Percentiles rank a stretch among this genome's conserved stretches.
These are phyloP conservation scores for Tetraselmis striata DNA, from an alignment of 139 green algal genomes.

Conservation along the genomic window DNA sequence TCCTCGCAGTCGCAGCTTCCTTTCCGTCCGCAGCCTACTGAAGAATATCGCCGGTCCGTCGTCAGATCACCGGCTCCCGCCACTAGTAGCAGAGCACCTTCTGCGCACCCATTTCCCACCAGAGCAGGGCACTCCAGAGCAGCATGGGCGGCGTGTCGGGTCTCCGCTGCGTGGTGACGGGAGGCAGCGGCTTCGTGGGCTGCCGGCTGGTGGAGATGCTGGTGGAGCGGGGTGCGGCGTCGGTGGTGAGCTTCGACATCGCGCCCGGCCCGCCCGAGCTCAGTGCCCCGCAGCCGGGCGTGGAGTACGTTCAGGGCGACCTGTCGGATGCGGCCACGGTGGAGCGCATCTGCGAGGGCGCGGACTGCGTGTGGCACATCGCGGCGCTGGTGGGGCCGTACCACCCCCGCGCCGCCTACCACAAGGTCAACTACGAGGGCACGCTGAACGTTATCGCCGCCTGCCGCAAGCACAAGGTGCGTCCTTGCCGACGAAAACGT, in stretches of 20 bases:
- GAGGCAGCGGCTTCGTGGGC: slow-evolving; percentile 26
- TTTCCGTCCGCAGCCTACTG: no score
- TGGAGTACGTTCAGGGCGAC: slow-evolving; percentile 4
- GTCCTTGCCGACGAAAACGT: no score
- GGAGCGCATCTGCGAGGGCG: neutral
- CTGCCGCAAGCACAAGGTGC: slow-evolving; percentile 15
- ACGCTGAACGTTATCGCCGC: slow-evolving; percentile 30
- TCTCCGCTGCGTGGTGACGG: slow-evolving; percentile 25
- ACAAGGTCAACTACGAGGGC: slow-evolving; percentile 28
- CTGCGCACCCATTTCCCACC: no score
- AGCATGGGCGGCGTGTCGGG: neutral
- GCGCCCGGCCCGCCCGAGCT: slow-evolving; percentile 15
- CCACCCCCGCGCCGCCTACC: slow-evolving; percentile 18
- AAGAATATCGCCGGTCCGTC: no score
- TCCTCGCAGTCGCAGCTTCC: no score
- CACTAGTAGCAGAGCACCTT: no score
- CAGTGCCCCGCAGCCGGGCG: neutral
- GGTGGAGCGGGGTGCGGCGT: slow-evolving; percentile 20
- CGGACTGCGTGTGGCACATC: slow-evolving; percentile 33
- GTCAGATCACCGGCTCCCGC: no score
- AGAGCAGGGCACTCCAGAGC: no score
- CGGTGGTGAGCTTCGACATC: slow-evolving; percentile 32
- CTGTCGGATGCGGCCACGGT: neutral
- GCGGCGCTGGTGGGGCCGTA: slow-evolving; percentile 32
- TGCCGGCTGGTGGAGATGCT: slow-evolving; percentile 29